Conservation (phyloP, 106 monocot species). For the Dendrobium chrysotoxum region DNA sequence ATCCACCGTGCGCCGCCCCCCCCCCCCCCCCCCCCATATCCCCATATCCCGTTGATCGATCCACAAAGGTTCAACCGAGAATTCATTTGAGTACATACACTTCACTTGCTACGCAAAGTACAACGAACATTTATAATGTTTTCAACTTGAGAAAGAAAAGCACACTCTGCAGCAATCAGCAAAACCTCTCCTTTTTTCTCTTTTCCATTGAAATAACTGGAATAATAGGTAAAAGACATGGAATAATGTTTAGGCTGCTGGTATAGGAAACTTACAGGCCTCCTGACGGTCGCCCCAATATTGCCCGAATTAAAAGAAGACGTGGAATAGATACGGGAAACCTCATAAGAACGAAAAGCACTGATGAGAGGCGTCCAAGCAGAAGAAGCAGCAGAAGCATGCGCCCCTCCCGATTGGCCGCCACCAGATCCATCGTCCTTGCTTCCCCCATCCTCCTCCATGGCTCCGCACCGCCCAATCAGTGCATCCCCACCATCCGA, state of each 20-base stretch:
- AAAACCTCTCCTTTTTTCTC: not conserved
- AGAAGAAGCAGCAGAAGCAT: conserved; percentile 2
- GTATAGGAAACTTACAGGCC: conserved; percentile 26
- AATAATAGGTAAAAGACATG: not conserved
- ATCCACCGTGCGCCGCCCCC: no score
- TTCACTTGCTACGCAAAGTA: not conserved
- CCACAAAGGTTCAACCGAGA: not conserved
- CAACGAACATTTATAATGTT: not conserved
- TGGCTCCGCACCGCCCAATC: not conserved
- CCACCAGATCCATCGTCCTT: conserved; percentile 22
- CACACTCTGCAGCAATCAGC: not conserved
- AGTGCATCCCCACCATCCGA: conserved; percentile 10
- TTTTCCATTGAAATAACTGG: not conserved
- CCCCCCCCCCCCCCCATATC: no score
- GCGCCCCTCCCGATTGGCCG: not conserved
- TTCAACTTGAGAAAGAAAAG: not conserved
- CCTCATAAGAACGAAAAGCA: conserved; percentile 20
- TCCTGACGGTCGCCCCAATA: conserved; percentile 20
- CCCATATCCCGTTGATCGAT: not conserved
- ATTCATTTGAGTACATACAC: not conserved
- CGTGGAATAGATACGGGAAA: not conserved
- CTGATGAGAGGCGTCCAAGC: conserved; percentile 5
- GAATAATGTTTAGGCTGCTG: not conserved
- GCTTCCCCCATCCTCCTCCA: conserved; percentile 9
- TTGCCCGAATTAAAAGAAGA: conserved; percentile 8